phyloP scores from a whole-genome alignment of 192 early-diverging fungal genomes.

The Paraglomus brasilianum region DNA sequence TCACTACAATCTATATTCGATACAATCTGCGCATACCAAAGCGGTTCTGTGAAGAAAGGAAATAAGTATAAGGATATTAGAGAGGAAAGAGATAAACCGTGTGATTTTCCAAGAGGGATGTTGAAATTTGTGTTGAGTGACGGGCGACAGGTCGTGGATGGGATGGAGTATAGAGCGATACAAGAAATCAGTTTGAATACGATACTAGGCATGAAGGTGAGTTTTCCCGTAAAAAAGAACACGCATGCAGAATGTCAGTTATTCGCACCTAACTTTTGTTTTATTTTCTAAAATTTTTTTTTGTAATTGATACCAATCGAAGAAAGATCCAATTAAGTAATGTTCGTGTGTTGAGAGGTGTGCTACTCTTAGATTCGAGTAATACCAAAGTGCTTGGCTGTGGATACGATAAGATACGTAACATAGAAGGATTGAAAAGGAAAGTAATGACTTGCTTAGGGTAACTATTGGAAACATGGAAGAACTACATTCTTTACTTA shows the following conservation, averaged over 20 bases:
- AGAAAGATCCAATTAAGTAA: slow-evolving; percentile 1
- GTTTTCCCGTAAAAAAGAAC: neutral
- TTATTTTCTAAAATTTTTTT: neutral
- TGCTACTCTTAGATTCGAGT: neutral
- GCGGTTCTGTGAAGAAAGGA: slow-evolving; percentile 6
- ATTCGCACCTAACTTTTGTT: neutral
- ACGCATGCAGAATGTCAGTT: neutral
- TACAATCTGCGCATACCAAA: neutral
- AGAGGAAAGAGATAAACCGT: neutral
- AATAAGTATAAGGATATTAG: slow-evolving; percentile 19
- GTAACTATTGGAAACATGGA: too few species aligned
- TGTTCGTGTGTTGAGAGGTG: neutral
- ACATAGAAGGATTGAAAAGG: too few species aligned
- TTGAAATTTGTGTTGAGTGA: slow-evolving; percentile 8
- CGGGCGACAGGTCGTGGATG: neutral
- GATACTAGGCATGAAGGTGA: slow-evolving; percentile 11
- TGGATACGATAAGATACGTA: too few species aligned
- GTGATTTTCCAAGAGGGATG: neutral
- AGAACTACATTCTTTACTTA: too few species aligned
- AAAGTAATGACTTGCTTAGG: too few species aligned
- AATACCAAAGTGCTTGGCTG: neutral
- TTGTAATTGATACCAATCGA: neutral
- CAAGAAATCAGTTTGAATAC: slow-evolving; percentile 5
- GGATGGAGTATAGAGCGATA: neutral
- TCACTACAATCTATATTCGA: neutral